Evolutionary conservation across 2,329 filamentous ascomycete genomes (phyloP).

Genomic region (Blastomyces gilchristii): DNA sequence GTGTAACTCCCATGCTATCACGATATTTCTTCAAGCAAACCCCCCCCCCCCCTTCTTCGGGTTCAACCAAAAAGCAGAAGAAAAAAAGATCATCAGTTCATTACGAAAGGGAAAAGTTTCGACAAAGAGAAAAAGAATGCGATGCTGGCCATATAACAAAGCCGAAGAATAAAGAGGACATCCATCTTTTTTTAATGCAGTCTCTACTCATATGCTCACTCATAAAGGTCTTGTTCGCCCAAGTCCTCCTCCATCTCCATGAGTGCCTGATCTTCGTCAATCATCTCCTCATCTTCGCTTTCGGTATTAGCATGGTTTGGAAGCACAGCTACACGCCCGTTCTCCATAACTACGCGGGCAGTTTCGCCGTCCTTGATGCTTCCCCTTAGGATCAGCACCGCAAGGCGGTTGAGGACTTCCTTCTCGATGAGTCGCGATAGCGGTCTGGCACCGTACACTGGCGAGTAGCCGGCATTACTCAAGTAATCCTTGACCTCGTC

Average conservation of each 20-base stretch:
- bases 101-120: neutral
- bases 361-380: slow-evolving; percentile 75
- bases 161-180: neutral
- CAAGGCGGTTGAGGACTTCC: slow-evolving; percentile 87
- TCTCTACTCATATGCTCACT: slow-evolving; percentile 30
- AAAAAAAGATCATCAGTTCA: neutral
- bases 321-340: slow-evolving; percentile 69
- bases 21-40: neutral
- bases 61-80: neutral
- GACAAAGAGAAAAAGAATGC: neutral
- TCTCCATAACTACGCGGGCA: slow-evolving; percentile 66
- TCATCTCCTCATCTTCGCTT: slow-evolving; percentile 56
- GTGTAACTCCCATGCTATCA: neutral
- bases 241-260: slow-evolving; percentile 56
- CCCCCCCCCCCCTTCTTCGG: neutral
- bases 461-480: slow-evolving; percentile 82
- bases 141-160: neutral
- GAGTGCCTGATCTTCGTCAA: slow-evolving; percentile 63
- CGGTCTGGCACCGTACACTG: slow-evolving; percentile 86
- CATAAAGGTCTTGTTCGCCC: slow-evolving; percentile 55
- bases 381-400: slow-evolving; percentile 80
- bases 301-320: slow-evolving; percentile 68
- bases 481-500: slow-evolving; percentile 88
- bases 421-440: slow-evolving; percentile 87
- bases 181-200: neutral